Percentiles rank a stretch among this genome's conserved stretches.
These are phyloP conservation scores for Podospora fimiseda DNA, from an alignment of 495 filamentous ascomycete species.

Conservation along the genomic window DNA sequence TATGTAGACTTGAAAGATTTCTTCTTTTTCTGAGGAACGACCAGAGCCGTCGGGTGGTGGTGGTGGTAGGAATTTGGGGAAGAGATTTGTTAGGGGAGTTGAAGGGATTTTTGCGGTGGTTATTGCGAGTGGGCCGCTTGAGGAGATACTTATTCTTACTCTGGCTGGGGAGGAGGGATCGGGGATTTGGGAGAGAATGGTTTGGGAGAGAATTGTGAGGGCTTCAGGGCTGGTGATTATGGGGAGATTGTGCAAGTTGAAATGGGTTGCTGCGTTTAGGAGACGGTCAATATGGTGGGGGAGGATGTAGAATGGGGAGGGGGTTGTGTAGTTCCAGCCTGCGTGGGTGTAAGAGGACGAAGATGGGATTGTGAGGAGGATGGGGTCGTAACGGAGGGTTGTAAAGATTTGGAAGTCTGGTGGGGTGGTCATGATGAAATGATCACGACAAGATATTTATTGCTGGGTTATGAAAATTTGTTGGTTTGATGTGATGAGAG, in stretches of 20 bases:
- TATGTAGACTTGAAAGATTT: slow-evolving; percentile 46
- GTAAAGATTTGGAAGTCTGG: slow-evolving; percentile 59
- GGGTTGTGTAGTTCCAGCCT: slow-evolving; percentile 38
- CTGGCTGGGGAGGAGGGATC: slow-evolving; percentile 28
- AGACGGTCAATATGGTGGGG: slow-evolving; percentile 74
- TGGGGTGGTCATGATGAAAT: no score
- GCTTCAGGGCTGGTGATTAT: slow-evolving; percentile 38
- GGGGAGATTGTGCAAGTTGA: slow-evolving; percentile 56
- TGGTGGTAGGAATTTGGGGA: slow-evolving; percentile 1
- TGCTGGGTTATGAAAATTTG: neutral
- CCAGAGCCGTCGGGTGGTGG: no score
- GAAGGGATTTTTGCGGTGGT: slow-evolving; percentile 44
- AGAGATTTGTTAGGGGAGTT: slow-evolving; percentile 39
- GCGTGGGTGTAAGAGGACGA: slow-evolving; percentile 25
- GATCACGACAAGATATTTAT: no score
- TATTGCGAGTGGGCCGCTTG: slow-evolving; percentile 11
- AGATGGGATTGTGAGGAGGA: slow-evolving; percentile 39
- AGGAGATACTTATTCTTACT: slow-evolving; percentile 31
- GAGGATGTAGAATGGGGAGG: slow-evolving; percentile 78
- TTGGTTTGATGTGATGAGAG: neutral
- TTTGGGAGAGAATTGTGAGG: slow-evolving; percentile 30
- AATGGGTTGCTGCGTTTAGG: slow-evolving; percentile 63
- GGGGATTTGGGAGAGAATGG: slow-evolving; percentile 17
- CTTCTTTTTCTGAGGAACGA: no score
- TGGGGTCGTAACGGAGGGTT: slow-evolving; percentile 69